phyloP scores from a whole-genome alignment of 768 basidiomycete genomes.

The Auriculariales sp. region DNA sequence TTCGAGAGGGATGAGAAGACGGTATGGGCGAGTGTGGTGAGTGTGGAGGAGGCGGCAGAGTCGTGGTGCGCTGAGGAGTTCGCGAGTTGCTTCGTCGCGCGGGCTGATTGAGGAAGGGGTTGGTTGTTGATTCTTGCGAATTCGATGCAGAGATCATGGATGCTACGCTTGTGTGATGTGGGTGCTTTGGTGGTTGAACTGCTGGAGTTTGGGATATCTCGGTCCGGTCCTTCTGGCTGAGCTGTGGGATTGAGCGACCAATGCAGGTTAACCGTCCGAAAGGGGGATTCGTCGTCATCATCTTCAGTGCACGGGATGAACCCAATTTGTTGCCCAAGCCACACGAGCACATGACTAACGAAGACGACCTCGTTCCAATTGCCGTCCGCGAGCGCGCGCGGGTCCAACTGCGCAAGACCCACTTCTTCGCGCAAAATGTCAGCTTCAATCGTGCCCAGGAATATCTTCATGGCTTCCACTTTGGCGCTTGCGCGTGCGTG shows the following conservation, averaged over 20 bases:
- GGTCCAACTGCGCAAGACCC: slow-evolving; percentile 52
- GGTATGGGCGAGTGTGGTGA: neutral
- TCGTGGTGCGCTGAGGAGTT: neutral
- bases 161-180: neutral
- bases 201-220: too few relatives aligned
- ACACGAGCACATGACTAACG: slow-evolving; percentile 52
- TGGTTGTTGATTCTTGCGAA: too few relatives aligned
- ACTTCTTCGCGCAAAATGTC: slow-evolving; percentile 47
- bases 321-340: slow-evolving; percentile 40
- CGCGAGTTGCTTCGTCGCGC: too few relatives aligned
- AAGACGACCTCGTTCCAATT: slow-evolving; percentile 53
- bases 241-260: neutral
- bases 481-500: slow-evolving; percentile 25
- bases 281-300: too few relatives aligned
- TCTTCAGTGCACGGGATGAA: too few relatives aligned
- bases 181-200: too few relatives aligned
- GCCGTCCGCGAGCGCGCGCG: slow-evolving; percentile 45
- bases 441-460: slow-evolving; percentile 56
- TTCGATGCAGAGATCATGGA: too few relatives aligned
- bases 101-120: neutral
- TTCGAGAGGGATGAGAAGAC: neutral
- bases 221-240: too few relatives aligned
- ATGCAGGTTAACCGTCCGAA: too few relatives aligned
- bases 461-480: slow-evolving; percentile 55
- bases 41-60: neutral